Evolutionary conservation across 2,329 filamentous ascomycete genomes (phyloP).

Genomic region (Arthrinium phaeospermum): DNA sequence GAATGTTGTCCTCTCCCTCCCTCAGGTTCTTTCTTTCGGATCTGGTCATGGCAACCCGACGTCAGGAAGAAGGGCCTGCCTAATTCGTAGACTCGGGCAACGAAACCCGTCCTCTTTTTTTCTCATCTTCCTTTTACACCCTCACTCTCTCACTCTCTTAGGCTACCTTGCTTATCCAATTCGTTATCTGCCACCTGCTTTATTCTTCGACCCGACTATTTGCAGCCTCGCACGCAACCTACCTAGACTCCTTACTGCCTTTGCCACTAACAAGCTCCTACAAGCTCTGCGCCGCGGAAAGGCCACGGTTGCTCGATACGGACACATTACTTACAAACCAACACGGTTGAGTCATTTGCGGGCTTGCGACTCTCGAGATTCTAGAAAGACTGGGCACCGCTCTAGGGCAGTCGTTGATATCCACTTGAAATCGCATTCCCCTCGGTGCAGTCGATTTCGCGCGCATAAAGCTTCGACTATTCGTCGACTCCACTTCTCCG

Average conservation of each 20-base stretch:
- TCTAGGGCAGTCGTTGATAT: conserved; percentile 5
- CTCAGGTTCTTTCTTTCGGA: not conserved
- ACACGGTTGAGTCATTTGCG: conserved; percentile 2
- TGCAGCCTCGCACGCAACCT: not conserved
- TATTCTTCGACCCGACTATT: conserved; percentile 10
- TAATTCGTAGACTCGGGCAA: not conserved
- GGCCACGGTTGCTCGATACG: conserved; percentile 34
- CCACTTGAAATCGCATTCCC: not conserved
- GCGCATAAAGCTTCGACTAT: not conserved
- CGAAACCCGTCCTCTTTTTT: conserved; percentile 20
- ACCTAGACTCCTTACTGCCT: not conserved
- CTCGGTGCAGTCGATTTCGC: conserved; percentile 9
- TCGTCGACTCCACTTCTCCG: conserved; percentile 2
- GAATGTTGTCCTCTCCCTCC: conserved; percentile 15
- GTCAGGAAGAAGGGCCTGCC: not conserved
- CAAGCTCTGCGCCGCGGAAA: conserved; percentile 25
- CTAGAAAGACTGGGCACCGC: not conserved
- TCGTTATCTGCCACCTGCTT: not conserved
- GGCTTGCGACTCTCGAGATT: conserved; percentile 3
- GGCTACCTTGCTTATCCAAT: not conserved
- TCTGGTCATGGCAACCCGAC: conserved; percentile 6
- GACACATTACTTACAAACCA: not conserved
- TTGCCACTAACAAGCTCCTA: conserved; percentile 27
- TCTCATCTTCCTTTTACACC: conserved; percentile 6
- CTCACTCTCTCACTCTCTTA: conserved; percentile 14